Evolutionary conservation across 1,284 basidiomycete species (phyloP), one percentile per base, ranked within the genome.

Genomic region (Cerrena zonata): DNA sequence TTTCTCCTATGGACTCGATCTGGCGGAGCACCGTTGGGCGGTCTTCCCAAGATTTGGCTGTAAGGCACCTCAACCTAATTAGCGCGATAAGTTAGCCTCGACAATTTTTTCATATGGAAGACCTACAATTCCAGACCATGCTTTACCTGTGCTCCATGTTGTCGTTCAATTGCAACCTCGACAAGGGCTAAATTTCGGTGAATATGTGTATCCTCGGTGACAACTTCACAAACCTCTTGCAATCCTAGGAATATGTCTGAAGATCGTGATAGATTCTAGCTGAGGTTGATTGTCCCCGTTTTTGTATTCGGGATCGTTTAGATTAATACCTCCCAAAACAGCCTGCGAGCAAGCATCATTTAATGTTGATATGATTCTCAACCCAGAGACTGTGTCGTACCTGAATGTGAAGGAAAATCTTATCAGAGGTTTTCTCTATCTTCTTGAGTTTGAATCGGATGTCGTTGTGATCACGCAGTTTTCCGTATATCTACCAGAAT

Each of bases 41-140:
- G 60, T 90, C 88, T 59, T 93, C 90, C 90, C 90, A 93, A 44
- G 87, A 82, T 60, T 84, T 91, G 11, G 87, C 88, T 50, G 73
- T 78, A 39, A 93, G 64, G 59, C 84, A 86, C 26, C 88, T 78
- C 42, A 84, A 65, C 41, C 89, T 91, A 43, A n/a, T 36, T 50
- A 36, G 53, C 26, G 36, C 27, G 18, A 26, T 19, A 36, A 11
- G n/a, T 44, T 18, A 23, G 36, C 3, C 18, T 19, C 5, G 43
- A 18, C 13, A 48, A 22, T 25, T 19, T 26, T 49, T 22, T 19
- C 18, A 24, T 18, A 49, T 26, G 36, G 12, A 36, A 27, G 3
- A 43, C 78, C 56, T 62, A 85, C 88, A 88, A 59, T 65, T 90
- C 88, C 25, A 90, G 69, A 0, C 84, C 82, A 59, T 84, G 65